Evolutionary conservation across 2,329 filamentous ascomycete genomes (phyloP), one percentile per base, ranked within the genome.

Genomic region (Aspergillus texensis): DNA sequence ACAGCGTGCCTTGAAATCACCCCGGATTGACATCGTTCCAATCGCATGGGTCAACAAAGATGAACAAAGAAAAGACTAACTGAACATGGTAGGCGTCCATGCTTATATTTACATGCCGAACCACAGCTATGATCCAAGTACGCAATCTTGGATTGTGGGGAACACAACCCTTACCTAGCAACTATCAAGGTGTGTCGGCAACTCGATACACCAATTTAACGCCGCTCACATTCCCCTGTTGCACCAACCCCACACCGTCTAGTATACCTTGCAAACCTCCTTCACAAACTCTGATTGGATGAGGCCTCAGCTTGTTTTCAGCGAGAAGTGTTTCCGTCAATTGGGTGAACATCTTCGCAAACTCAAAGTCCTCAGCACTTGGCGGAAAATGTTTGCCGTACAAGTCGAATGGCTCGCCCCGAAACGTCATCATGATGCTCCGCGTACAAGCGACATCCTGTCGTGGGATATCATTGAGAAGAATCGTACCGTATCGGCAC

Each of bases 221-320:
- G 16, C 46, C 28, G 52, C 21, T 54, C 28, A 54, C 32, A 34
- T 54, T 36, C 19, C 52, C 52, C 4, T 54, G 32, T 24, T 36
- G 30, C n/a, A 36, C 32, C n/a, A 36, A 34, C 12, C 14, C 30
- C n/a, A 54, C 30, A 21, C 19, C 32, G 11, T 54, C 10, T 14
- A 54, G 32, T 14, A 36, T 30, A 14, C 32, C 32, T 54, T 36
- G 52, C 52, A 54, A 21, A 1, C 32, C 30, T 19, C 30, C 32
- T 54, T 54, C 52, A 54, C 52, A 24, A 30, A 36, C n/a, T 50
- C 46, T 34, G 19, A 36, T 30, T n/a, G 52, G 52, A 54, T 54
- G 52, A 36, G 19, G 52, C 10, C 36, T 54, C 52, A 24, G 9
- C 32, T 36, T 54, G 19, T 54, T 36, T 34, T 54, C 52, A 28